A percentile compares a stretch with the other conserved stretches of the same genome.
Conservation (phyloP, 805 yeast genomes). For the Cyberlindnera misumaiensis region DNA sequence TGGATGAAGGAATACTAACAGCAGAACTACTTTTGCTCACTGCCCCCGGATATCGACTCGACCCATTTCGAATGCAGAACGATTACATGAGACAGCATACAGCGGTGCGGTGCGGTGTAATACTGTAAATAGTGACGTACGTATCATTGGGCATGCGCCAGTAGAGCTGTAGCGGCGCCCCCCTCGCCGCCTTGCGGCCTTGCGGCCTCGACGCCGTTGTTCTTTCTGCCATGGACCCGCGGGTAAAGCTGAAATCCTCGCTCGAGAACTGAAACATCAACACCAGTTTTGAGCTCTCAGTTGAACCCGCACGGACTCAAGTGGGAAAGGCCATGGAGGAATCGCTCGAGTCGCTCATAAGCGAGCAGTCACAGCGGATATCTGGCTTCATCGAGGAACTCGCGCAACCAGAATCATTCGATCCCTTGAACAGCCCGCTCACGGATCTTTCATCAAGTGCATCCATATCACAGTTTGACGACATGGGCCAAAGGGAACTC, state of each 20-base stretch:
- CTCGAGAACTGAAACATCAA: too few relatives aligned
- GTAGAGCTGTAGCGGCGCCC: too few relatives aligned
- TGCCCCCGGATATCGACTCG: constrained; percentile 41
- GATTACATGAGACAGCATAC: constrained; percentile 18
- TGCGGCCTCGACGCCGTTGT: too few relatives aligned
- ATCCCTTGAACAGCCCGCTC: neutral
- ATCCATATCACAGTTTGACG: too few relatives aligned
- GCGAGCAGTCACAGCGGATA: constrained; percentile 2
- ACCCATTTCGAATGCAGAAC: constrained; percentile 48
- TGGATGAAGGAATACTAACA: constrained; percentile 3
- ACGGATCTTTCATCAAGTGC: neutral
- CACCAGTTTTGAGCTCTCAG: too few relatives aligned
- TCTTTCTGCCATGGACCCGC: too few relatives aligned
- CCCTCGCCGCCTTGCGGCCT: too few relatives aligned
- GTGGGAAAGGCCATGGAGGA: neutral
- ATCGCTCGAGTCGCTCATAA: constrained; percentile 2
- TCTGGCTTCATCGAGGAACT: constrained; percentile 1
- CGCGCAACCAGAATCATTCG: neutral
- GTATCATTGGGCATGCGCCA: too few relatives aligned
- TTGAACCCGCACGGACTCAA: too few relatives aligned
- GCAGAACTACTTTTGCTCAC: constrained; percentile 41
- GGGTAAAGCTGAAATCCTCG: too few relatives aligned
- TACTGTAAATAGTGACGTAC: too few relatives aligned
- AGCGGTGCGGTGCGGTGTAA: too few relatives aligned
- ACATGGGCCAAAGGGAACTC: neutral